phyloP scores from a whole-genome alignment of 202 grass and related monocot genomes.

The Saccharum hybrid region DNA sequence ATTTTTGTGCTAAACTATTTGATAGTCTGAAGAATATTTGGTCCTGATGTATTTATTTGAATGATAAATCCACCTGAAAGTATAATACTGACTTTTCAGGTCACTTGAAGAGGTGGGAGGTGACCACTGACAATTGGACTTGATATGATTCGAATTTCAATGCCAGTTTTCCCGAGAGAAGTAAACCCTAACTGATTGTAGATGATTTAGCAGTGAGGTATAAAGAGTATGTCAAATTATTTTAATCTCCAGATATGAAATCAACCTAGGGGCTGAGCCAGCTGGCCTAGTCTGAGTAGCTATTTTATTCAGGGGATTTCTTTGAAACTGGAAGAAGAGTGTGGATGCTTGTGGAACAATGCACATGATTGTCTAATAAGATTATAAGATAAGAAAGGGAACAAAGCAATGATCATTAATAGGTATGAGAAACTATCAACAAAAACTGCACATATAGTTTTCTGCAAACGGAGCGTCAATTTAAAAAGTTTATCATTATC shows the following conservation, averaged over 20 bases:
- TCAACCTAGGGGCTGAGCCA: conserved; percentile 8
- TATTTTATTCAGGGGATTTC: conserved; percentile 20
- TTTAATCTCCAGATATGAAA: conserved; percentile 26
- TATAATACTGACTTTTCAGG: conserved; percentile 11
- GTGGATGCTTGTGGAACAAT: conserved; percentile 9
- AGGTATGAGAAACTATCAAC: not conserved
- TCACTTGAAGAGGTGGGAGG: conserved; percentile 13
- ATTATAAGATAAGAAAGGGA: conserved; percentile 17
- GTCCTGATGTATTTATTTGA: conserved; percentile 32
- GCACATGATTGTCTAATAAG: conserved; percentile 10
- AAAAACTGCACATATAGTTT: conserved; percentile 11
- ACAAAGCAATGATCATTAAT: conserved; percentile 11
- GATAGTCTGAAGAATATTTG: conserved; percentile 16
- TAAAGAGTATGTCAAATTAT: conserved; percentile 22
- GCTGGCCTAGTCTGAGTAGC: conserved; percentile 3
- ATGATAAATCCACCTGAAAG: conserved; percentile 33
- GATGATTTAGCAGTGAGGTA: conserved; percentile 19
- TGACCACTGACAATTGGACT: not conserved
- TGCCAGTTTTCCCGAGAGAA: conserved; percentile 29
- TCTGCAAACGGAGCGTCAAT: not conserved
- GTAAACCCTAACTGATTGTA: conserved; percentile 17
- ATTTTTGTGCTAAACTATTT: conserved; percentile 30
- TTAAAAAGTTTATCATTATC: not conserved
- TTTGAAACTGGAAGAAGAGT: conserved; percentile 36
- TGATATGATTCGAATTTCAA: conserved; percentile 5